Base-by-base conservation (phyloP, 208 protist genomes). In the Zelonia costaricensis region DNA sequence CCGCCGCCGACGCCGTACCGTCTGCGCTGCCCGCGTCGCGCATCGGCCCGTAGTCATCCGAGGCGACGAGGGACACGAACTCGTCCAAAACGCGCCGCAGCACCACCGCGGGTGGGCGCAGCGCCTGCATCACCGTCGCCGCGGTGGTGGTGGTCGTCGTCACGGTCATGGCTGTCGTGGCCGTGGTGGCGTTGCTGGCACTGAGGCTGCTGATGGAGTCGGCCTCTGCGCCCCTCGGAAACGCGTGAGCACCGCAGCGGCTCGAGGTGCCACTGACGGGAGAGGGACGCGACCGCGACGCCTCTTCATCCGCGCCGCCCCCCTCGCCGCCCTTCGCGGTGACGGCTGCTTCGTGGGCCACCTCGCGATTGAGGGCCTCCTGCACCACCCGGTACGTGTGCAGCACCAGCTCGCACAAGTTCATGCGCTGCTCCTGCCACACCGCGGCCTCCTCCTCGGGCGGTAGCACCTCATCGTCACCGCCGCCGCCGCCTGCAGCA, bases 71-170 rank as follows among this genome's bases (percentile, higher is more conserved):
- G 10, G 76, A 69, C 18, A 80, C 65, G 46, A 95, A 92, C 49
- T 95, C 80, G 60, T 95, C 89, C 38, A 95, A 62, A 1, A 90
- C 76, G 22, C 80, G 78, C 16, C 77, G 74, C 23, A 95, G 67
- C 12, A 92, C 38, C 38, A 62, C 10, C 12, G 45, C 28, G 13
- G 70, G 71, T 4, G 66, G 61, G 44, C 48, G 62, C n/a, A 54
- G 45, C 12, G 65, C 28, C 40, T 61, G 39, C 55, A 68, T 56
- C 31, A 43, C 44, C 20, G 51, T 69, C 13, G 45, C 9, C 27
- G 49, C 33, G 30, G n/a, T 31, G 6, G 33, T 20, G 36, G 38
- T 3, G n/a, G 44, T 5, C 44, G 38, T n/a, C n/a, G n/a, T n/a
- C n/a, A n/a, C n/a, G n/a, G n/a, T n/a, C n/a, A n/a, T n/a, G n/a